Percentiles rank a stretch among this genome's conserved stretches.
phyloP scores from a whole-genome alignment of 164 flowering plant genomes.

The Liriodendron chinense region DNA sequence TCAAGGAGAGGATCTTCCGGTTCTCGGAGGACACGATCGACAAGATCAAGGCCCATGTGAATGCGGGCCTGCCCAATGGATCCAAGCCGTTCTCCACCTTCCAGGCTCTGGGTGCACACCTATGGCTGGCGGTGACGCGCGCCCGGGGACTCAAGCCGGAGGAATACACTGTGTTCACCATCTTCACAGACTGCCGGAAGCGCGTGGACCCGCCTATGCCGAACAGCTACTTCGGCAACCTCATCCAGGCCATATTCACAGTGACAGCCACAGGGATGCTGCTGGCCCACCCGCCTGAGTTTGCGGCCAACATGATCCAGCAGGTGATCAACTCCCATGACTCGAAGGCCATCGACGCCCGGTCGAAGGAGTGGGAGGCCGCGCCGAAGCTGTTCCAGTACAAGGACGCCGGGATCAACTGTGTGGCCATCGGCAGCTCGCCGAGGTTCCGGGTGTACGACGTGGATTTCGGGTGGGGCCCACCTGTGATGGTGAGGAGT shows the following conservation, averaged over 20 bases:
- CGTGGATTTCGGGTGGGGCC: conserved; percentile 86
- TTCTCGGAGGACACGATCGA: conserved; percentile 67
- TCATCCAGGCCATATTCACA: conserved; percentile 90
- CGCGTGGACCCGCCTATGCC: conserved; percentile 87
- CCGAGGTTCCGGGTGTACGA: conserved; percentile 89
- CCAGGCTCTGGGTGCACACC: conserved; percentile 69
- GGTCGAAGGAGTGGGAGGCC: conserved; percentile 71
- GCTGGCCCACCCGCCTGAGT: conserved; percentile 41
- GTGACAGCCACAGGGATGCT: conserved; percentile 66
- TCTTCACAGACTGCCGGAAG: conserved; percentile 84
- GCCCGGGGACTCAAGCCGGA: conserved; percentile 74
- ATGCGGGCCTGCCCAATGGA: conserved; percentile 33
- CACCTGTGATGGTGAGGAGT: conserved; percentile 75
- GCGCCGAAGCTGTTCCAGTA: conserved; percentile 66
- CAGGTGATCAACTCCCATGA: conserved; percentile 58
- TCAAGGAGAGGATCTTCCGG: conserved; percentile 69
- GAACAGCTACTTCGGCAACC: conserved; percentile 78
- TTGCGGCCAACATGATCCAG: conserved; percentile 47
- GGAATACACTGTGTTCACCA: conserved; percentile 73
- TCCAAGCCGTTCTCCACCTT: conserved; percentile 67
- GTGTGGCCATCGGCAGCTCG: conserved; percentile 91
- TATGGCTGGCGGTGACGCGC: conserved; percentile 72
- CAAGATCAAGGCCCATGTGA: conserved; percentile 61
- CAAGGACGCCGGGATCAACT: conserved; percentile 87
- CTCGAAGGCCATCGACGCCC: conserved; percentile 50